phyloP scores from a whole-genome alignment of 768 basidiomycete genomes.

The Xanthoconium purpureum region DNA sequence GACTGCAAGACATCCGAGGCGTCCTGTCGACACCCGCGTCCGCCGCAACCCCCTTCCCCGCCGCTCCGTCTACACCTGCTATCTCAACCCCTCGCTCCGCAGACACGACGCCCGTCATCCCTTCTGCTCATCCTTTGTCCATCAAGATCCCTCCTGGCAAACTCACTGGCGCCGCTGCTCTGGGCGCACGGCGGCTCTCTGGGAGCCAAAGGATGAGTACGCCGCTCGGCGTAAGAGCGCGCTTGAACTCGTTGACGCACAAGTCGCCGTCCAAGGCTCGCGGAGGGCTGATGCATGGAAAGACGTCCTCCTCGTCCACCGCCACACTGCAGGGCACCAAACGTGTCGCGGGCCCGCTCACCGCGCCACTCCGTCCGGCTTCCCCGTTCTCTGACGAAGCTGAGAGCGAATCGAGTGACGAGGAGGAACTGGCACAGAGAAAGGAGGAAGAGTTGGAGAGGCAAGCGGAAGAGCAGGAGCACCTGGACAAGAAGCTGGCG shows the following conservation, averaged over 20 bases:
- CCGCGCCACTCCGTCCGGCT: slow-evolving; percentile 37
- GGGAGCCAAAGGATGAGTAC: slow-evolving; percentile 47
- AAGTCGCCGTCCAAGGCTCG: slow-evolving; percentile 42
- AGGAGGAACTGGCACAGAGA: slow-evolving; percentile 49
- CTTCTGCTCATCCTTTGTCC: slow-evolving; percentile 19
- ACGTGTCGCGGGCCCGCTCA: slow-evolving; percentile 23
- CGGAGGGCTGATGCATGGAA: slow-evolving; percentile 30
- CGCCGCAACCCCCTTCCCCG: slow-evolving; percentile 26
- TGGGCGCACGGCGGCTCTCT: slow-evolving; percentile 27
- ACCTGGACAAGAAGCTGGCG: slow-evolving; percentile 62
- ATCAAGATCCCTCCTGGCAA: slow-evolving; percentile 25
- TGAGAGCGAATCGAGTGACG: slow-evolving; percentile 55
- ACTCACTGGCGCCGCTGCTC: slow-evolving; percentile 1
- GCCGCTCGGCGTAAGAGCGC: slow-evolving; percentile 64
- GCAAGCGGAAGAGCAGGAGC: slow-evolving; percentile 63
- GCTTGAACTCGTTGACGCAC: slow-evolving; percentile 64
- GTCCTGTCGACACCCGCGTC: slow-evolving; percentile 48
- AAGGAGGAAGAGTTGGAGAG: slow-evolving; percentile 71
- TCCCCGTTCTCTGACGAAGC: slow-evolving; percentile 54
- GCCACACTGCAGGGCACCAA: slow-evolving; percentile 59
- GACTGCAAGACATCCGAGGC: slow-evolving; percentile 68
- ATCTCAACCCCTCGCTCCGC: slow-evolving; percentile 11
- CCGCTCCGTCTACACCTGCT: slow-evolving; percentile 12
- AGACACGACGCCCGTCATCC: slow-evolving; percentile 13
- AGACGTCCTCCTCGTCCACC: slow-evolving; percentile 65